Conservation (phyloP, 345 rosid genomes). For the Dipteronia sinensis region DNA sequence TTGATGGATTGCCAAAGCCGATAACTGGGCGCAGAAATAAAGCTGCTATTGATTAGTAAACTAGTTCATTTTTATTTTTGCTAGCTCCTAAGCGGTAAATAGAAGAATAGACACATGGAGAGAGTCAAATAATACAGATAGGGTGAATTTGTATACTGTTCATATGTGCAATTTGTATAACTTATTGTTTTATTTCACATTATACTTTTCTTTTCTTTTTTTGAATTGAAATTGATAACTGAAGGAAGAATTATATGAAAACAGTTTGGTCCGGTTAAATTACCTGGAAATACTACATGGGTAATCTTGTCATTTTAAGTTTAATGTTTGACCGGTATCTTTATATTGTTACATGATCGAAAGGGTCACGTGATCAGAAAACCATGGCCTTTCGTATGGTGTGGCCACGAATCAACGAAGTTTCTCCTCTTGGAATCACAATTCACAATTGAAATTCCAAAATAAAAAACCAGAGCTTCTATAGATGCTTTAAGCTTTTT, state of each 20-base stretch:
- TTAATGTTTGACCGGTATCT: no score
- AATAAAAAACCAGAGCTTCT: background rate
- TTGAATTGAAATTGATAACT: background rate
- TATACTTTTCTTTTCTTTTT: background rate
- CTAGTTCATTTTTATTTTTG: background rate
- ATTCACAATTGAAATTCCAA: background rate
- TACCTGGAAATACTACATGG: no score
- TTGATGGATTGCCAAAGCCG: slow-evolving; percentile 79
- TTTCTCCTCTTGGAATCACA: background rate
- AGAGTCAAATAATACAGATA: background rate
- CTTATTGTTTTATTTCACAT: background rate
- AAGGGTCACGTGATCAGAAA: background rate
- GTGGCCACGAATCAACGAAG: slow-evolving; percentile 9
- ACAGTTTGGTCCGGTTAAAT: no score
- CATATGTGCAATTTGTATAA: slow-evolving; percentile 1
- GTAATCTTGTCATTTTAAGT: no score
- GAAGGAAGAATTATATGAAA: background rate
- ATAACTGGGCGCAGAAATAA: slow-evolving; percentile 64
- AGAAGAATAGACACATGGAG: background rate
- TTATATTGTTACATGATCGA: background rate
- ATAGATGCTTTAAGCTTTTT: no score
- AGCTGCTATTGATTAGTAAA: slow-evolving; percentile 76
- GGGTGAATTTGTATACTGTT: background rate
- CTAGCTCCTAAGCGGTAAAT: background rate
- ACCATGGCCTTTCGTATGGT: background rate